Evolutionary conservation across 805 yeast species (phyloP), one percentile per base, ranked within the genome.

Genomic region (Metschnikowia aberdeeniae): DNA sequence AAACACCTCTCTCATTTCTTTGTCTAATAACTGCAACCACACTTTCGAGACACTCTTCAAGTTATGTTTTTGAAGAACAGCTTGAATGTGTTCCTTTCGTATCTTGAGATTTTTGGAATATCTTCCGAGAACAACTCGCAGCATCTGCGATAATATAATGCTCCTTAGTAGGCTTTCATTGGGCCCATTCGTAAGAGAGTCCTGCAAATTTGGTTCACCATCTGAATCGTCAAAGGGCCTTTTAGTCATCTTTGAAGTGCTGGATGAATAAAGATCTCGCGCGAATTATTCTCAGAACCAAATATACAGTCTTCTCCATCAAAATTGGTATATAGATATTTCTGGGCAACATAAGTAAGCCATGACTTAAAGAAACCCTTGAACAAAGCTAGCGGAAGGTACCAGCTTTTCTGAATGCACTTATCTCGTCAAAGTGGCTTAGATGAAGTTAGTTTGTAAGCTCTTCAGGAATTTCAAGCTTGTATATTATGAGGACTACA

Each of bases 1-100:
- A 41, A 66, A 67, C 0, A 57, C 50, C 1, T 50, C 43, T 32
- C 56, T 54, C 31, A 68, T 47, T 19, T 52, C 55, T 0, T 35
- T 40, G 31, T 52, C 53, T 1, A 56, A 54, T 5, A 44, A 46
- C 17, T 41, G 42, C 6, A 66, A 36, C 20, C 67, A 50, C 36
- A 53, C 52, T 24, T 60, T 61, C 26, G 51, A 32, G 37, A 54
- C 57, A 4, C 57, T 57, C 33, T 54, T 62, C 27, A 52, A 29
- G 10, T 39, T 45, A 43, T 43, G 47, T n/a, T 43, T 42, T 26
- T 45, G 50, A 22, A 51, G 39, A 27, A 53, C 44, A 4, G 41
- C 31, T n/a, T 40, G 34, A 12, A 53, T 35, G 19, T 53, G 55
- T 35, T 53, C 55, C 30, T 40, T 47, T 26, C 51, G 14, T 17